Conservation (phyloP, 148 eudicot species). For the Dysphania ambrosioides region DNA sequence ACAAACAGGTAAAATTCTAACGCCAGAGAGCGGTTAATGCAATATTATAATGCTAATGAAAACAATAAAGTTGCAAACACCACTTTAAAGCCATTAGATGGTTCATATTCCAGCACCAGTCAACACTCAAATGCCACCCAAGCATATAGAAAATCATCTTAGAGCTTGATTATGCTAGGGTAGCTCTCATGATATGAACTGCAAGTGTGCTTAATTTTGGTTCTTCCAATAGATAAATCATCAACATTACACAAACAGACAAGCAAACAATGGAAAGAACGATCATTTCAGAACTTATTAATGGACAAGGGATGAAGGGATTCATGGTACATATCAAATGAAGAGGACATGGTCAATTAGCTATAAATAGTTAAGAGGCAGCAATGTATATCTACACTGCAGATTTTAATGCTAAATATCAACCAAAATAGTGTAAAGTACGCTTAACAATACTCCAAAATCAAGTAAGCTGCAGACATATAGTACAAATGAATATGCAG, state of each 20-base stretch:
- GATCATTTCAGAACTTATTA: too few relatives aligned
- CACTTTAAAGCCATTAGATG: not conserved
- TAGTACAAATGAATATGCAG: not conserved
- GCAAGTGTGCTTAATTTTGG: too few relatives aligned
- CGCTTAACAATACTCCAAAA: not conserved
- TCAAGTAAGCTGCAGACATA: not conserved
- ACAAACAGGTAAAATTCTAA: slow-evolving; percentile 49
- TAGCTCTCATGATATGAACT: too few relatives aligned
- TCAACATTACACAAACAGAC: too few relatives aligned
- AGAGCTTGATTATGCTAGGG: too few relatives aligned
- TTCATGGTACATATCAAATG: too few relatives aligned
- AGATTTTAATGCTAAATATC: not conserved
- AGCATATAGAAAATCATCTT: not conserved
- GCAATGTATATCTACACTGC: not conserved
- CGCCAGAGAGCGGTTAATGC: slow-evolving; percentile 37
- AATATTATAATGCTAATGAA: slow-evolving; percentile 21
- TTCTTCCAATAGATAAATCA: too few relatives aligned
- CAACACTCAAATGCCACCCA: not conserved
- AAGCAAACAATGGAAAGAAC: not conserved
- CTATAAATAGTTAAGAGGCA: not conserved
- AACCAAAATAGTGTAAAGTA: not conserved
- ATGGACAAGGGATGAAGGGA: too few relatives aligned
- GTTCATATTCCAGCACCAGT: not conserved
- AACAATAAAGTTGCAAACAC: slow-evolving; percentile 19
- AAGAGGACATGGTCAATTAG: too few relatives aligned